A percentile compares a stretch with the other conserved stretches of the same genome.
These are phyloP conservation scores for Trichoderma atroviride DNA, from an alignment of 2,329 filamentous ascomycete species.

Conservation along the genomic window DNA sequence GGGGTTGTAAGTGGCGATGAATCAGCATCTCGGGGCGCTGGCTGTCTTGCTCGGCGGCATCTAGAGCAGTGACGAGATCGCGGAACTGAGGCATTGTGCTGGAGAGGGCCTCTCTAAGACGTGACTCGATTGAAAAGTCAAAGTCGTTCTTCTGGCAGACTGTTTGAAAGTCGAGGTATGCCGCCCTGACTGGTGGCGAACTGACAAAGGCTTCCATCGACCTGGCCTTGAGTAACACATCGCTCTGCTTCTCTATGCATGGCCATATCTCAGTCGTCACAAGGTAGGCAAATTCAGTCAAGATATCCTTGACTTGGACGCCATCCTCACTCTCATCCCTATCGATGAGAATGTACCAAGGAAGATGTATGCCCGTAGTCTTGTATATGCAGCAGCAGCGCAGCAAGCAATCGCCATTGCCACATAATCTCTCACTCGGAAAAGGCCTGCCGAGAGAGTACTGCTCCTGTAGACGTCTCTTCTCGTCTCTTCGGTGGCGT, in stretches of 20 bases:
- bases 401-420: conserved; percentile 26
- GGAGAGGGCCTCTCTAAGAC: background rate
- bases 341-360: conserved; percentile 20
- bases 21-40: background rate
- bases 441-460: conserved; percentile 31
- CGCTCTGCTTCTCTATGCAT: background rate
- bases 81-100: background rate
- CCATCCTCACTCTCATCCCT: conserved; percentile 16
- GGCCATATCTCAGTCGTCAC: conserved; percentile 25
- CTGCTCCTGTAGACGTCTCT: conserved; percentile 27
- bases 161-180: conserved; percentile 31
- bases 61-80: background rate
- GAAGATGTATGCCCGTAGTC: background rate
- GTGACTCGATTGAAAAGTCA: conserved; percentile 2
- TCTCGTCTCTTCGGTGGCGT: conserved; percentile 28
- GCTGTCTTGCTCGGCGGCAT: background rate
- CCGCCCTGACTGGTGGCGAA: conserved; percentile 34
- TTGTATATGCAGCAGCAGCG: conserved; percentile 26
- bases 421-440: conserved; percentile 30
- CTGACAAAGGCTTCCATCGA: conserved; percentile 33
- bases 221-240: conserved; percentile 26
- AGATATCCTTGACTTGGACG: conserved; percentile 28
- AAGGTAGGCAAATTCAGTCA: conserved; percentile 30
- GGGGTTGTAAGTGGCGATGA: background rate
- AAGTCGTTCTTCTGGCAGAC: conserved; percentile 1